Evolutionary conservation across 2,329 filamentous ascomycete genomes (phyloP).

Genomic region (Sclerotinia spermophila): DNA sequence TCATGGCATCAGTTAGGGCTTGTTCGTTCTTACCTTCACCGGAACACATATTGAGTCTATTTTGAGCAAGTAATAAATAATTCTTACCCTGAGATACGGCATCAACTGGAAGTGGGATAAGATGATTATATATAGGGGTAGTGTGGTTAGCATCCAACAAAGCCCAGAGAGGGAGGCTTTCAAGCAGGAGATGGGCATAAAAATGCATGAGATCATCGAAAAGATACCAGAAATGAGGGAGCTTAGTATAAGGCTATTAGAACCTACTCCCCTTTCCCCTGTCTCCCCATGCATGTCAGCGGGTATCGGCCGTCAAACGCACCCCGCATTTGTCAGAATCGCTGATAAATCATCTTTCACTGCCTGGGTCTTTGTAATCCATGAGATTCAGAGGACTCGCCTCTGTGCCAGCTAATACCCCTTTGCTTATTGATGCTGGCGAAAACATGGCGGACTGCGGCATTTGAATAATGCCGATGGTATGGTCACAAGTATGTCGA

Average conservation of each 20-base stretch:
- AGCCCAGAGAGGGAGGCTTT: neutral
- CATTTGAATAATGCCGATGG: too few relatives aligned
- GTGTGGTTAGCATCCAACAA: neutral
- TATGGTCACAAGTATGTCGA: neutral
- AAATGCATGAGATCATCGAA: neutral
- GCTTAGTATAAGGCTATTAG: neutral
- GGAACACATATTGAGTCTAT: neutral
- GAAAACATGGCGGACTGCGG: neutral
- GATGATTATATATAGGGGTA: rapidly evolving
- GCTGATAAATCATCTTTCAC: neutral
- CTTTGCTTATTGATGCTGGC: neutral
- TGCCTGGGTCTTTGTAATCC: neutral
- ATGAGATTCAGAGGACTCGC: too few relatives aligned
- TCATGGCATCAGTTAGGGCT: neutral
- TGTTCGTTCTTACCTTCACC: neutral
- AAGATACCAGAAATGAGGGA: neutral
- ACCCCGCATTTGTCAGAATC: neutral
- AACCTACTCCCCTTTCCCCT: too few relatives aligned
- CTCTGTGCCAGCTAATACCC: neutral
- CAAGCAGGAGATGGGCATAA: neutral
- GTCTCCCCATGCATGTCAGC: neutral
- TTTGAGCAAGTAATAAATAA: neutral
- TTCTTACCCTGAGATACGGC: neutral
- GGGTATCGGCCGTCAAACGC: neutral
- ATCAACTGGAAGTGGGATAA: neutral